phyloP scores from a whole-genome alignment of 768 basidiomycete species.

The Austroboletus eburneus region DNA sequence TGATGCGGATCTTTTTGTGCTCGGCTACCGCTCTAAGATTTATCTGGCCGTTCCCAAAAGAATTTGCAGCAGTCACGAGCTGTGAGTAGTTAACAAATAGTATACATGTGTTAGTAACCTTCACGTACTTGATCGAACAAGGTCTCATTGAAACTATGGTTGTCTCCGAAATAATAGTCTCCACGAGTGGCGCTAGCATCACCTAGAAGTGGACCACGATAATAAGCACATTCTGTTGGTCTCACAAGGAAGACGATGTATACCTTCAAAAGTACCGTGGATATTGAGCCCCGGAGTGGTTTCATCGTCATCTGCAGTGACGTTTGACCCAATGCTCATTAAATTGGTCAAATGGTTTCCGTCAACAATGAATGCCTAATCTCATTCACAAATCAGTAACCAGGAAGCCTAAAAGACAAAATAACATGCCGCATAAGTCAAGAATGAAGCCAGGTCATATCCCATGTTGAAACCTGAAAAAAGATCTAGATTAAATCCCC shows the following conservation, averaged over 20 bases:
- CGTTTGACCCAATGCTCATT: slow-evolving; percentile 25
- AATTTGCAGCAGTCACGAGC: slow-evolving; percentile 16
- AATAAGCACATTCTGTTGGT: neutral
- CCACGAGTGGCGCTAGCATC: slow-evolving; percentile 23
- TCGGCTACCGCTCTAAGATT: slow-evolving; percentile 19
- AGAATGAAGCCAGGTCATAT: slow-evolving; percentile 15
- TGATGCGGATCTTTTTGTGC: slow-evolving; percentile 21
- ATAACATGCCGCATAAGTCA: slow-evolving; percentile 19
- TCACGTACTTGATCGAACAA: slow-evolving; percentile 16
- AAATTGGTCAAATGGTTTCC: slow-evolving; percentile 27
- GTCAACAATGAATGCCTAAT: slow-evolving; percentile 25
- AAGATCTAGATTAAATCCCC: neutral
- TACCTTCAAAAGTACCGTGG: slow-evolving; percentile 25
- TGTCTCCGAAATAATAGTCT: slow-evolving; percentile 26
- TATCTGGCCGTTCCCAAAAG: slow-evolving; percentile 14
- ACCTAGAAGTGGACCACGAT: slow-evolving; percentile 11
- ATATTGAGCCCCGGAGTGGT: slow-evolving; percentile 18
- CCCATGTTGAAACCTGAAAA: slow-evolving; percentile 27
- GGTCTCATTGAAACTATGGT: slow-evolving; percentile 25
- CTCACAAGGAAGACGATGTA: neutral
- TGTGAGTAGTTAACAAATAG: neutral
- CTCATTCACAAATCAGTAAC: neutral
- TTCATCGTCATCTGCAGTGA: slow-evolving; percentile 8
- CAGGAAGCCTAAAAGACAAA: neutral
- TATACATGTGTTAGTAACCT: no score